Evolutionary conservation across 768 basidiomycete species (phyloP).

Genomic region (Suillus alpinus): DNA sequence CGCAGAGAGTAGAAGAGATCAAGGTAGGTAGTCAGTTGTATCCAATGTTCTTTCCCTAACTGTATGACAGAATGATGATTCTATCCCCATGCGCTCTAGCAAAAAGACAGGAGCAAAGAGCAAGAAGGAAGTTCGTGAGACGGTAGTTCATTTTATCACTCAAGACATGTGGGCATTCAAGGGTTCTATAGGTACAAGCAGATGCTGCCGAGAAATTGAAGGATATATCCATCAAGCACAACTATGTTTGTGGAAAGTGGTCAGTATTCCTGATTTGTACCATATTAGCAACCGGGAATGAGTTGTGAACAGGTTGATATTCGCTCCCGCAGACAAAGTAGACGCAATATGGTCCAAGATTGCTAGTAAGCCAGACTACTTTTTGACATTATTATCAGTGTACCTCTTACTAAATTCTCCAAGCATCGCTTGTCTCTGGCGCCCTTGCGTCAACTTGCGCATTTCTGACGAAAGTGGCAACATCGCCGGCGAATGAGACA

Average conservation of each 20-base stretch:
- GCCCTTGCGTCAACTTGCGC: conserved; percentile 59
- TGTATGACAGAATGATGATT: conserved; percentile 51
- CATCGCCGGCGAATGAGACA: conserved; percentile 47
- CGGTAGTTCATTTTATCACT: conserved; percentile 36
- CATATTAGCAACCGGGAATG: not conserved
- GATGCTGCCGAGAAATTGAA: conserved; percentile 58
- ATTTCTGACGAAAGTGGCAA: conserved; percentile 61
- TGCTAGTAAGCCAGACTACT: conserved; percentile 44
- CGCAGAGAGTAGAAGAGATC: conserved; percentile 56
- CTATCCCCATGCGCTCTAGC: conserved; percentile 64
- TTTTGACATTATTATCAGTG: not conserved
- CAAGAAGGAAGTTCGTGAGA: conserved; percentile 73
- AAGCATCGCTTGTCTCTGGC: conserved; percentile 66
- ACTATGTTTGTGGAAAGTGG: conserved; percentile 69
- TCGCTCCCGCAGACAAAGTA: conserved; percentile 58
- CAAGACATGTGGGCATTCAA: not conserved
- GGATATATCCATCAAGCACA: conserved; percentile 53
- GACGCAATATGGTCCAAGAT: conserved; percentile 62
- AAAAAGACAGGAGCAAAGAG: conserved; percentile 73
- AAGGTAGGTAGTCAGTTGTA: conserved; percentile 38
- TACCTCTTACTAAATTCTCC: conserved; percentile 1
- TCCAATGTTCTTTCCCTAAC: conserved; percentile 4
- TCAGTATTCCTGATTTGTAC: conserved; percentile 18
- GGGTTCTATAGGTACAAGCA: conserved; percentile 47
- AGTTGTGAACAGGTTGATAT: conserved; percentile 54